A percentile compares a stretch with the other conserved stretches of the same genome.
Conservation (phyloP, 176 grass and related monocot species). For the Hyparrhenia diplandra region DNA sequence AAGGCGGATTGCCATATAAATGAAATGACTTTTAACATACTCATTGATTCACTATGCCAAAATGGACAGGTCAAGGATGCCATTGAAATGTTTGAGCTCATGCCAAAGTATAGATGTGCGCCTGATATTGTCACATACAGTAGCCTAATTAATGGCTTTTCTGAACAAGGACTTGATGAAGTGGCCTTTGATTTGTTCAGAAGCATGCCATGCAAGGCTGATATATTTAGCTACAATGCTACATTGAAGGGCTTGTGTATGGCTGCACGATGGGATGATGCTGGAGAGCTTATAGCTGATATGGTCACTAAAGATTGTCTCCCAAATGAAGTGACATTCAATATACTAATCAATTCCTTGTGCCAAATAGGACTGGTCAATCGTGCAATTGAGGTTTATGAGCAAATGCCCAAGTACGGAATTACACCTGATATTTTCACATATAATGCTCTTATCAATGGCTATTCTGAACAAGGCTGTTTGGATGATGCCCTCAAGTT, state of each 20-base stretch:
- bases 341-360: slow-evolving; percentile 45
- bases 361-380: slow-evolving; percentile 42
- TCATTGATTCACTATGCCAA: slow-evolving; percentile 41
- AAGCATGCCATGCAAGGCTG: slow-evolving; percentile 47
- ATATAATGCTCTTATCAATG: slow-evolving; percentile 51
- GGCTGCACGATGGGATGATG: slow-evolving; percentile 41
- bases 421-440: slow-evolving; percentile 43
- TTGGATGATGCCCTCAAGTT: slow-evolving; percentile 35
- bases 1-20: slow-evolving; percentile 5
- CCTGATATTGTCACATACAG: slow-evolving; percentile 55
- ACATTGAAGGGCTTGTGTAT: slow-evolving; percentile 42
- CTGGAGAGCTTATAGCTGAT: slow-evolving; percentile 41
- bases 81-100: slow-evolving; percentile 41
- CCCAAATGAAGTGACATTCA: slow-evolving; percentile 52
- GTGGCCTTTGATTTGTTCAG: slow-evolving; percentile 34
- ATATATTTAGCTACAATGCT: slow-evolving; percentile 50
- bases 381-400: slow-evolving; percentile 35
- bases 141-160: slow-evolving; percentile 52
- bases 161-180: slow-evolving; percentile 44
- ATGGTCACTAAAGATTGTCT: slow-evolving; percentile 42
- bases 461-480: slow-evolving; percentile 40
- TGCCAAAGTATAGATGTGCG: slow-evolving; percentile 39
- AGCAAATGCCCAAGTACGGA: slow-evolving; percentile 44
- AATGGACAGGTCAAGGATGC: slow-evolving; percentile 24
- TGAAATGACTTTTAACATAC: slow-evolving; percentile 53